These are phyloP conservation scores for Boletus semigastroideus DNA, from an alignment of 1,284 basidiomycete genomes.

Conservation along the genomic window DNA sequence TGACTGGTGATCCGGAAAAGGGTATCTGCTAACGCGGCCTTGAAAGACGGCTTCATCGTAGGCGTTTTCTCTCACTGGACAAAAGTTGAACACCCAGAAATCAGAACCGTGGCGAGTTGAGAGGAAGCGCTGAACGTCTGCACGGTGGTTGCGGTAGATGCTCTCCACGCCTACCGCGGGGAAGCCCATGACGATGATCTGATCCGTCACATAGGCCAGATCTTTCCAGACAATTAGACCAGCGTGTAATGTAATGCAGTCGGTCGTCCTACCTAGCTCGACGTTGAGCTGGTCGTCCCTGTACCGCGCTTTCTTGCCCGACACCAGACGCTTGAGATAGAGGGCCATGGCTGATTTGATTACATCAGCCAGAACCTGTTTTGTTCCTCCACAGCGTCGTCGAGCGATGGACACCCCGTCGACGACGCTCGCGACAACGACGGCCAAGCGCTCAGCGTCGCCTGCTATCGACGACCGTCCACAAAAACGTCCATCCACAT, in stretches of 20 bases:
- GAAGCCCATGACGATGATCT: slow-evolving; percentile 88
- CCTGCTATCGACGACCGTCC: slow-evolving; percentile 47
- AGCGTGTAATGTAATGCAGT: background rate
- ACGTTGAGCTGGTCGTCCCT: slow-evolving; percentile 66
- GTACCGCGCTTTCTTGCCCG: slow-evolving; percentile 78
- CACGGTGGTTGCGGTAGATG: slow-evolving; percentile 78
- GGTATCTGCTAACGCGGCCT: slow-evolving; percentile 78
- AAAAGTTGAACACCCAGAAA: slow-evolving; percentile 89
- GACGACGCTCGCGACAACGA: slow-evolving; percentile 26
- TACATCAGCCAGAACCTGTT: slow-evolving; percentile 19
- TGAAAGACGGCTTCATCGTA: slow-evolving; percentile 63
- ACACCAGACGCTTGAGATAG: slow-evolving; percentile 64
- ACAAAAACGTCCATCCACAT: slow-evolving; percentile 54
- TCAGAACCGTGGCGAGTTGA: slow-evolving; percentile 72
- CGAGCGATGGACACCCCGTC: slow-evolving; percentile 16
- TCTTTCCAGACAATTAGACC: slow-evolving; percentile 38
- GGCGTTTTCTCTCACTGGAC: slow-evolving; percentile 72
- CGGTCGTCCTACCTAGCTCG: slow-evolving; percentile 52
- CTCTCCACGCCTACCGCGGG: slow-evolving; percentile 81
- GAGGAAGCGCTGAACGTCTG: slow-evolving; percentile 79
- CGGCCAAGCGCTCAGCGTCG: slow-evolving; percentile 56
- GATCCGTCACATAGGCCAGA: slow-evolving; percentile 80
- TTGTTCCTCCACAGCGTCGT: background rate
- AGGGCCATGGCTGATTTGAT: slow-evolving; percentile 43
- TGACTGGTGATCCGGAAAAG: slow-evolving; percentile 88